Evolutionary conservation across 306 rosid genomes (phyloP).

Genomic region (Cucurbita ficifolia): DNA sequence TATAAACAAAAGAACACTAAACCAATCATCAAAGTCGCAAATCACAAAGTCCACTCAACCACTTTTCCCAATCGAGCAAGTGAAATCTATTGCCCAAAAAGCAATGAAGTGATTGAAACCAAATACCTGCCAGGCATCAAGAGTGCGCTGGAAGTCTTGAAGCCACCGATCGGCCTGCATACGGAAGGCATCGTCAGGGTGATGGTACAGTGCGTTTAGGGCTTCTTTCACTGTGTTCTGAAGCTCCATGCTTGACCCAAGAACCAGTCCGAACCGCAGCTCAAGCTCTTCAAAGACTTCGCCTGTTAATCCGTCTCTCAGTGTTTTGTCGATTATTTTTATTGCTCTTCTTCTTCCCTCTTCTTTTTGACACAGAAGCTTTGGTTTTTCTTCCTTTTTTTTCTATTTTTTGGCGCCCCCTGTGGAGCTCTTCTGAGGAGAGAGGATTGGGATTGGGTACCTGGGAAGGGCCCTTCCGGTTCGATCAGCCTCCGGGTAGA

Average conservation of each 20-base stretch:
- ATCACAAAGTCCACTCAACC: neutral
- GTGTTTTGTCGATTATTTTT: neutral
- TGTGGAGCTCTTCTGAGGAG: constrained; percentile 8
- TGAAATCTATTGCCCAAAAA: neutral
- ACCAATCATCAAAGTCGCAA: neutral
- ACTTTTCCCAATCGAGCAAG: neutral
- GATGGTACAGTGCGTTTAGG: constrained; percentile 98
- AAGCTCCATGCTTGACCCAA: constrained; percentile 63
- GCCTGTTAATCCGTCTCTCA: constrained; percentile 2
- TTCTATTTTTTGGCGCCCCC: constrained; percentile 74
- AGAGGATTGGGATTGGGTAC: constrained; percentile 20
- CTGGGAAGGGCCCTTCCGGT: neutral
- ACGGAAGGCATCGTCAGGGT: constrained; percentile 80
- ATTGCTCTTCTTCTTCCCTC: neutral
- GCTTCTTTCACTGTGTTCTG: constrained; percentile 91
- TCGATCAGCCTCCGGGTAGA: neutral
- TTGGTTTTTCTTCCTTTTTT: neutral
- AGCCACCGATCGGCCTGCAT: constrained; percentile 97
- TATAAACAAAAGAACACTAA: neutral
- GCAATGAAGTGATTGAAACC: constrained; percentile 5
- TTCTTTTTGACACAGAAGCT: neutral
- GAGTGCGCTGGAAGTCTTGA: constrained; percentile 83
- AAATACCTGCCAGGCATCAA: constrained; percentile 98
- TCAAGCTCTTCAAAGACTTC: constrained; percentile 14
- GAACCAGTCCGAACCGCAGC: constrained; percentile 2